A percentile compares a stretch with the other conserved stretches of the same genome.
Evolutionary conservation across 2,329 filamentous ascomycete genomes (phyloP).

Genomic region (Aphanocladium album): DNA sequence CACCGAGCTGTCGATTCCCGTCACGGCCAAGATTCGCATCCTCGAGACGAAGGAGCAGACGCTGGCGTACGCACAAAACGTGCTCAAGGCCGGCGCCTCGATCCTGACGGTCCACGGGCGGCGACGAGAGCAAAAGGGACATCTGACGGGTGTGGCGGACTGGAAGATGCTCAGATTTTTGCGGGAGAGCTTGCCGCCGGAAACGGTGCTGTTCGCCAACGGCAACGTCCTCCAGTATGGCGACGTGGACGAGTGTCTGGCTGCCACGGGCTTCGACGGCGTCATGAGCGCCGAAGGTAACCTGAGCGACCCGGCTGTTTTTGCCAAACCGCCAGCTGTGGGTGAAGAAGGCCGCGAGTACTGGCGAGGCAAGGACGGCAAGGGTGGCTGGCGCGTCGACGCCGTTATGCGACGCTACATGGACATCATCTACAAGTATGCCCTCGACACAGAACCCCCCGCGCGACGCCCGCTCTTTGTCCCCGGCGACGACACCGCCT

Average conservation of each 20-base stretch:
- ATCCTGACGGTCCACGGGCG: conserved; percentile 92
- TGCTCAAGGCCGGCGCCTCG: conserved; percentile 81
- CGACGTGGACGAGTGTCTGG: conserved; percentile 73
- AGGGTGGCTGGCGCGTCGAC: conserved; percentile 83
- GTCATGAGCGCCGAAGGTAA: conserved; percentile 97
- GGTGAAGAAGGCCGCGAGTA: conserved; percentile 72
- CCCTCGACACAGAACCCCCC: conserved; percentile 62
- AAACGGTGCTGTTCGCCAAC: conserved; percentile 95
- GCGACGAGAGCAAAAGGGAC: conserved; percentile 86
- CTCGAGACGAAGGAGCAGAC: conserved; percentile 83
- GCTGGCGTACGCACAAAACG: conserved; percentile 81
- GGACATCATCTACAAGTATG: conserved; percentile 80
- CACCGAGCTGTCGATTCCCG: conserved; percentile 69
- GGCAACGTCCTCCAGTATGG: conserved; percentile 81
- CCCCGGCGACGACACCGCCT: conserved; percentile 48
- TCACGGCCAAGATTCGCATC: conserved; percentile 93
- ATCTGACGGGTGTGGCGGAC: conserved; percentile 88
- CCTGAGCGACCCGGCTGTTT: conserved; percentile 84
- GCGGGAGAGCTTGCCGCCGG: conserved; percentile 73
- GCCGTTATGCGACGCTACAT: conserved; percentile 83
- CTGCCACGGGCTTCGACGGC: conserved; percentile 80
- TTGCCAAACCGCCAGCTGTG: conserved; percentile 59
- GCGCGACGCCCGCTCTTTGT: conserved; percentile 68
- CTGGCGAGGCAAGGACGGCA: conserved; percentile 75
- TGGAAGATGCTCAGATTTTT: conserved; percentile 82